Conservation (phyloP, 306 rosid genomes). For the Castanea sativa region DNA sequence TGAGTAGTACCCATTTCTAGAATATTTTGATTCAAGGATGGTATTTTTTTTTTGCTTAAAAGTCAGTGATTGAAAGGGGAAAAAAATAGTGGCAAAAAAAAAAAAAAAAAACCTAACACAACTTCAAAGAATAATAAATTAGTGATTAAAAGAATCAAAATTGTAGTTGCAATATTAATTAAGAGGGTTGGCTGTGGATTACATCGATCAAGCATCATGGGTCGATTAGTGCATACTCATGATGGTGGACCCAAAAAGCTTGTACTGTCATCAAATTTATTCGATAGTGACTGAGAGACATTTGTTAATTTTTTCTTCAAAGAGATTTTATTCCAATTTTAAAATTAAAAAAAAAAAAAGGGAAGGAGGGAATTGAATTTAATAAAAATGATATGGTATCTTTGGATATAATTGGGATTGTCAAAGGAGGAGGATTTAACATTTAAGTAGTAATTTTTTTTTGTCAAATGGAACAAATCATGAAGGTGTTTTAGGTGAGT, state of each 20-base stretch:
- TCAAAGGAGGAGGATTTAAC: conserved; percentile 20
- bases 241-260: conserved; percentile 34
- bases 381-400: background rate
- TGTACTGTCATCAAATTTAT: conserved; percentile 30
- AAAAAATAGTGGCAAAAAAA: background rate
- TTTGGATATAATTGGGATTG: conserved; percentile 45
- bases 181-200: conserved; percentile 39
- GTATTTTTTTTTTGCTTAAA: conserved; percentile 16
- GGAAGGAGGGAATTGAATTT: background rate
- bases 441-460: conserved; percentile 30
- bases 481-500: conserved; percentile 41
- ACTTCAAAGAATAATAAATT: background rate
- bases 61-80: conserved; percentile 7
- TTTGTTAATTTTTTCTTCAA: background rate
- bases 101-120: conserved; percentile 19
- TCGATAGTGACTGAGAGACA: conserved; percentile 36
- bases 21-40: conserved; percentile 32
- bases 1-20: conserved; percentile 18
- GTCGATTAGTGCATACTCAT: conserved; percentile 34
- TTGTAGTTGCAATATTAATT: conserved; percentile 17
- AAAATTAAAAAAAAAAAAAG: background rate
- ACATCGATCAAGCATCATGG: conserved; percentile 32
- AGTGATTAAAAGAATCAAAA: conserved; percentile 21
- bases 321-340: background rate
- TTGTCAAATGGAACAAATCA: conserved; percentile 40